phyloP scores from a whole-genome alignment of 2,329 filamentous ascomycete genomes.

The Pseudocercospora ulei region DNA sequence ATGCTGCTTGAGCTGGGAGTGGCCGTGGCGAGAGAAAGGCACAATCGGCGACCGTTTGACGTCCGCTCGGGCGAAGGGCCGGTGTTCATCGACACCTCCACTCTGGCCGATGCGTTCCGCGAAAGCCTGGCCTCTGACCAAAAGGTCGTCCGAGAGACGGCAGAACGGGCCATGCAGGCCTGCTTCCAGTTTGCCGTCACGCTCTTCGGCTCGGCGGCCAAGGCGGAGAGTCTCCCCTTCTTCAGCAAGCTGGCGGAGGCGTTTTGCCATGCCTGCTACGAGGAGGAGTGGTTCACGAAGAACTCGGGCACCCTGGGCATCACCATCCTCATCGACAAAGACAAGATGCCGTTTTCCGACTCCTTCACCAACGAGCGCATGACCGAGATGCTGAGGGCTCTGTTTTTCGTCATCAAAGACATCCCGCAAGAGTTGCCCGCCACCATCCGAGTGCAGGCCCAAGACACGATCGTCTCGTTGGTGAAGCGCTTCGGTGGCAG shows the following conservation, averaged over 20 bases:
- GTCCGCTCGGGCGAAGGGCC: slow-evolving; percentile 78
- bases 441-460: slow-evolving; percentile 72
- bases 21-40: slow-evolving; percentile 70
- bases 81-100: slow-evolving; percentile 72
- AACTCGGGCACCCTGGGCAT: slow-evolving; percentile 87
- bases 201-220: slow-evolving; percentile 62
- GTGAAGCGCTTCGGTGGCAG: slow-evolving; percentile 71
- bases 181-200: slow-evolving; percentile 66
- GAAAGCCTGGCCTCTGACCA: slow-evolving; percentile 84
- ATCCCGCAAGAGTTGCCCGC: slow-evolving; percentile 91
- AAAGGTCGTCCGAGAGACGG: slow-evolving; percentile 67
- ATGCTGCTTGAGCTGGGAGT: slow-evolving; percentile 80
- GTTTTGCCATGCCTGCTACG: slow-evolving; percentile 91
- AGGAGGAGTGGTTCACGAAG: slow-evolving; percentile 98
- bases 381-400: slow-evolving; percentile 76
- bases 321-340: slow-evolving; percentile 72
- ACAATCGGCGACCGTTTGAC: slow-evolving; percentile 68
- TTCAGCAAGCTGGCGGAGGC: slow-evolving; percentile 72
- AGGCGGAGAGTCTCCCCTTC: slow-evolving; percentile 68
- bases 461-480: slow-evolving; percentile 64
- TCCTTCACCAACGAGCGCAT: slow-evolving; percentile 73
- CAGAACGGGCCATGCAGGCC: slow-evolving; percentile 65
- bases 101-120: slow-evolving; percentile 80
- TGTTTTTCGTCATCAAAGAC: slow-evolving; percentile 96
- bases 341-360: slow-evolving; percentile 73